A percentile compares a stretch with the other conserved stretches of the same genome.
phyloP scores from a whole-genome alignment of 495 filamentous ascomycete species.

The Massariosphaeria phaeospora region DNA sequence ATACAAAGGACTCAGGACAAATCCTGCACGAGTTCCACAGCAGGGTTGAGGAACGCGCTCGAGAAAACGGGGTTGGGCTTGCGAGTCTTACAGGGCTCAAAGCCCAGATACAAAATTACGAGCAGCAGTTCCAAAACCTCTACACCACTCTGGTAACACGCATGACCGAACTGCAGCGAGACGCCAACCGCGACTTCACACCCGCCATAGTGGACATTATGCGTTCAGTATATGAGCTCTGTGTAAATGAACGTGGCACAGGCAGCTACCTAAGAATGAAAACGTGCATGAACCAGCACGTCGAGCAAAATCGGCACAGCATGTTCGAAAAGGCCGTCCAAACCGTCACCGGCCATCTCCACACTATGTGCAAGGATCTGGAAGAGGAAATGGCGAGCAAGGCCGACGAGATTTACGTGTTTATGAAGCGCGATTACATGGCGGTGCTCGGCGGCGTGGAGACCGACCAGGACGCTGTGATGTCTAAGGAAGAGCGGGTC shows the following conservation, averaged over 20 bases:
- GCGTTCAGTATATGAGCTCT: conserved; percentile 47
- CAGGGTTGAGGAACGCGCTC: conserved; percentile 41
- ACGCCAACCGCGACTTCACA: conserved; percentile 54
- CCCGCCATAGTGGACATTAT: conserved; percentile 50
- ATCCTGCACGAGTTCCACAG: conserved; percentile 44
- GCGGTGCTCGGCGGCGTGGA: conserved; percentile 33
- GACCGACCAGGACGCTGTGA: conserved; percentile 5
- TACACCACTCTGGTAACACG: conserved; percentile 32
- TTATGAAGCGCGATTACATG: conserved; percentile 45
- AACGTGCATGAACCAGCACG: conserved; percentile 48
- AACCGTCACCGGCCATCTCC: conserved; percentile 41
- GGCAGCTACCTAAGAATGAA: conserved; percentile 57
- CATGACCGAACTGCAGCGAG: conserved; percentile 48
- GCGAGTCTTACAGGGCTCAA: conserved; percentile 43
- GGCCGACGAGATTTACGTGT: conserved; percentile 43
- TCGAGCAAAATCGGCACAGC: conserved; percentile 39
- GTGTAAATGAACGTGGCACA: conserved; percentile 43
- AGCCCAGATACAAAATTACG: conserved; percentile 47
- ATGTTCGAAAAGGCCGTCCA: conserved; percentile 51
- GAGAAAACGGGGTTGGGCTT: conserved; percentile 37
- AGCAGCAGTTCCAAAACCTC: conserved; percentile 39
- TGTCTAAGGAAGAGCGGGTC: conserved; percentile 16
- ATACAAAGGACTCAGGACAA: conserved; percentile 23
- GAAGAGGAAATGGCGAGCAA: conserved; percentile 40
- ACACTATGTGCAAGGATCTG: conserved; percentile 37